These are phyloP conservation scores for Chaetomiaceae sp. DNA, from an alignment of 2,329 filamentous ascomycete species.

Conservation along the genomic window DNA sequence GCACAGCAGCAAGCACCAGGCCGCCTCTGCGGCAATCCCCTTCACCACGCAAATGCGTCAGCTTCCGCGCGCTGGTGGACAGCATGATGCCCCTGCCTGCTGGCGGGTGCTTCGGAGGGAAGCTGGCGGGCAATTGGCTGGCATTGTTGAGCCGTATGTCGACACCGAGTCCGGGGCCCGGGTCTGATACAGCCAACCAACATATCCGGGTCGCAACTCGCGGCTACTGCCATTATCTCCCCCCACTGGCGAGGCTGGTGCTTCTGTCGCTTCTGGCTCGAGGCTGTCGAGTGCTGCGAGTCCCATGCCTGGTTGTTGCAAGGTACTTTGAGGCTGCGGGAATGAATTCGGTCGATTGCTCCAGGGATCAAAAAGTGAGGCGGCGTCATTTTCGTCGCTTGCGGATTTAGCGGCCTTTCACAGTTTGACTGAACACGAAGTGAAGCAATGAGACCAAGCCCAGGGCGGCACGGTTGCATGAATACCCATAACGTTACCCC, in stretches of 20 bases:
- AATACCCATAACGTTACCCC: too few relatives aligned
- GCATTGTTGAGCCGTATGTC: not conserved
- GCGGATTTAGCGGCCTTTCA: slow-evolving; percentile 10
- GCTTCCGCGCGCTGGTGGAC: slow-evolving; percentile 6
- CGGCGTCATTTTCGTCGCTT: slow-evolving; percentile 3
- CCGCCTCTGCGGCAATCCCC: slow-evolving; percentile 14
- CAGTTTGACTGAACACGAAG: slow-evolving; percentile 9
- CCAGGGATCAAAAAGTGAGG: slow-evolving; percentile 12
- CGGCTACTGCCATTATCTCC: slow-evolving; percentile 5
- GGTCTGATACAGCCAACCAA: slow-evolving; percentile 4
- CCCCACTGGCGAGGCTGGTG: slow-evolving; percentile 4
- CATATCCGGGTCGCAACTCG: slow-evolving; percentile 12
- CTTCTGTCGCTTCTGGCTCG: not conserved
- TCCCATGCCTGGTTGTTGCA: not conserved
- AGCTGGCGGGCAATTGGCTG: slow-evolving; percentile 1
- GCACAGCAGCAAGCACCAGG: slow-evolving; percentile 23
- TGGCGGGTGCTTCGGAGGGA: slow-evolving; percentile 6
- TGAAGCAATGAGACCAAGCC: not conserved
- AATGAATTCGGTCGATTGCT: not conserved
- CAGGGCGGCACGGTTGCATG: slow-evolving; percentile 11
- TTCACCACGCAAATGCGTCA: slow-evolving; percentile 6
- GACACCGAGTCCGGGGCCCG: not conserved
- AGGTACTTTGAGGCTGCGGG: not conserved
- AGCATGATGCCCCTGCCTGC: not conserved
- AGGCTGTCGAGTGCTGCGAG: not conserved